Evolutionary conservation across 2,329 filamentous ascomycete genomes (phyloP).

Genomic region (Laburnicola sp.): DNA sequence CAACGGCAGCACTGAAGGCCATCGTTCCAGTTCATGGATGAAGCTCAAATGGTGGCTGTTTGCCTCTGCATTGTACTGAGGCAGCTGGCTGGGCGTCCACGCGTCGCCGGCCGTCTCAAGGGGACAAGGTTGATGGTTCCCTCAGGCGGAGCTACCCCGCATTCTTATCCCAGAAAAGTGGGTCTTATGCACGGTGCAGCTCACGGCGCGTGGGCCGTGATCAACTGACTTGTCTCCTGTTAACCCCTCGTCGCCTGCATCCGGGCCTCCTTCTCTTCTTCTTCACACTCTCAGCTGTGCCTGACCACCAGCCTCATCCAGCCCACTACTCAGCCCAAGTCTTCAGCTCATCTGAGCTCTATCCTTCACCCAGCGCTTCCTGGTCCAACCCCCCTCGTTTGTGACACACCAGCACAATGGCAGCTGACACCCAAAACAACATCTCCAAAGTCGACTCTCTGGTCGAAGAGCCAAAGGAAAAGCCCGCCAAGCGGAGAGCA

Average conservation of each 20-base stretch:
- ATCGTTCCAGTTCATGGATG: not conserved
- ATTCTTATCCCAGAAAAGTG: conserved; percentile 25
- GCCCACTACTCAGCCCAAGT: conserved; percentile 12
- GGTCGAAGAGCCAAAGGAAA: conserved; percentile 70
- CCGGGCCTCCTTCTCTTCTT: conserved; percentile 26
- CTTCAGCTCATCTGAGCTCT: conserved; percentile 20
- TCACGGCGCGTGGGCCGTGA: conserved; percentile 25
- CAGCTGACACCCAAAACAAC: conserved; percentile 55
- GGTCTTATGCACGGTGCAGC: conserved; percentile 20
- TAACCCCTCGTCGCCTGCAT: conserved; percentile 42
- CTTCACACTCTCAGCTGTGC: conserved; percentile 30
- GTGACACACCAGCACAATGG: conserved; percentile 50
- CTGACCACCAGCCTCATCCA: conserved; percentile 14
- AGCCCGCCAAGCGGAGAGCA: conserved; percentile 67
- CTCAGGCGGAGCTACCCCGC: conserved; percentile 28
- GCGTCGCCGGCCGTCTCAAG: too few species aligned
- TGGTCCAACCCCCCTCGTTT: conserved; percentile 13
- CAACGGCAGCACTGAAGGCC: conserved; percentile 3
- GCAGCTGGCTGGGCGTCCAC: not conserved
- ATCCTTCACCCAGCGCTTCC: conserved; percentile 5
- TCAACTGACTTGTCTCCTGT: conserved; percentile 41
- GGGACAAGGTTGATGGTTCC: too few species aligned
- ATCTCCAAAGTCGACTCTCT: conserved; percentile 91
- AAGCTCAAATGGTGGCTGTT: not conserved
- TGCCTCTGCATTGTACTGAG: not conserved